phyloP scores from a whole-genome alignment of 129 eudicot genomes.

The Lactuca saligna region DNA sequence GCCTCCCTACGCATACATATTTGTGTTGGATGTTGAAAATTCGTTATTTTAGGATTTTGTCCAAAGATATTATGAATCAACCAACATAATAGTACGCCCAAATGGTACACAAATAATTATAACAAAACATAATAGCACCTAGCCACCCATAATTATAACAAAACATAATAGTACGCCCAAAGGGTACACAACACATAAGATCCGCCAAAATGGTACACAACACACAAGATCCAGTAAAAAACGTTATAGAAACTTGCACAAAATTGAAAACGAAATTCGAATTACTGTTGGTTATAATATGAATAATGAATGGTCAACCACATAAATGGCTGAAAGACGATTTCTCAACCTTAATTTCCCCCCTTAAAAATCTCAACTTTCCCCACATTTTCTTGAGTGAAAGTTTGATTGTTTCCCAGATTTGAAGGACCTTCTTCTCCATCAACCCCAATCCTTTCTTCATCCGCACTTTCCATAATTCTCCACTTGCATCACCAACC shows the following conservation, averaged over 20 bases:
- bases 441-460: slow-evolving; percentile 18
- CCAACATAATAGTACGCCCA: background rate
- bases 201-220: background rate
- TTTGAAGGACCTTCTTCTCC: slow-evolving; percentile 46
- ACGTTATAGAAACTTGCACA: background rate
- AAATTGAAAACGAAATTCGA: background rate
- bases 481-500: slow-evolving; percentile 30
- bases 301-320: slow-evolving; percentile 35
- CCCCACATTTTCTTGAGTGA: slow-evolving; percentile 22
- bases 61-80: background rate
- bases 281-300: background rate
- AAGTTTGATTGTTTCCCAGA: slow-evolving; percentile 32
- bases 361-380: slow-evolving; percentile 26
- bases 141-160: no score
- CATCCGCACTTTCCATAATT: slow-evolving; percentile 19
- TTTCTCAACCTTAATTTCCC: slow-evolving; percentile 24
- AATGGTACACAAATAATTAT: no score
- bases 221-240: background rate
- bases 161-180: background rate
- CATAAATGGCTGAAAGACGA: slow-evolving; percentile 29
- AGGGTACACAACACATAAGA: background rate
- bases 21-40: background rate
- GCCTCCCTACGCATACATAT: background rate
- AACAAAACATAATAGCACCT: background rate
- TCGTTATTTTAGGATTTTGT: background rate